phyloP scores from a whole-genome alignment of 257 asterid genomes.

The Solanum arcanum region DNA sequence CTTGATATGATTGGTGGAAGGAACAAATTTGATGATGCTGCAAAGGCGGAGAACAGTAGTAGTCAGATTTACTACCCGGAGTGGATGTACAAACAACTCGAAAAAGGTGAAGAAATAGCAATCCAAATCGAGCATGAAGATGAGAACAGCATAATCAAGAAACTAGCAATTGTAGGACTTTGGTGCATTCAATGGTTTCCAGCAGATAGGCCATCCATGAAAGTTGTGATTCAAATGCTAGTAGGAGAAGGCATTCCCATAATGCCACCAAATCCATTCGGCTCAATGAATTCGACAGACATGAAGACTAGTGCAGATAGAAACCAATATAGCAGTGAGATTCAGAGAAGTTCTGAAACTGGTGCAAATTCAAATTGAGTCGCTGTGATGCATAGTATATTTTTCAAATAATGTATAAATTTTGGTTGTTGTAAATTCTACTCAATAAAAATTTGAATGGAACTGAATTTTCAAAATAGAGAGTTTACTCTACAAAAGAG shows the following conservation, averaged over 20 bases:
- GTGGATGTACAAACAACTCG: slow-evolving; percentile 71
- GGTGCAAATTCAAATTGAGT: not conserved
- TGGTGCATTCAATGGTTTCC: slow-evolving; percentile 91
- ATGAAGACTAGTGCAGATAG: slow-evolving; percentile 6
- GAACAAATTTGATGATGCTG: slow-evolving; percentile 15
- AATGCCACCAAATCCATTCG: slow-evolving; percentile 76
- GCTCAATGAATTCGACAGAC: slow-evolving; percentile 13
- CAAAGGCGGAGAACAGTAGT: slow-evolving; percentile 4
- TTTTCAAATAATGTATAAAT: not conserved
- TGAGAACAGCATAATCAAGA: slow-evolving; percentile 34
- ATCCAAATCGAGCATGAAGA: slow-evolving; percentile 39
- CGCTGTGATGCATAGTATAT: not conserved
- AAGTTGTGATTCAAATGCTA: slow-evolving; percentile 63
- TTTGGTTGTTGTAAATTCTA: not conserved
- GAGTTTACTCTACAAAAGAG: not conserved
- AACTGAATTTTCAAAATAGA: not conserved
- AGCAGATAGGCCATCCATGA: slow-evolving; percentile 59
- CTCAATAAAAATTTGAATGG: not conserved
- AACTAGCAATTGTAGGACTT: slow-evolving; percentile 56
- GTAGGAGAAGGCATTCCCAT: slow-evolving; percentile 40
- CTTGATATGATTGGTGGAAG: slow-evolving; percentile 64
- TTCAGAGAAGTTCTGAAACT: slow-evolving; percentile 5
- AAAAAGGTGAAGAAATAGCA: slow-evolving; percentile 45
- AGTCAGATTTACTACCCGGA: slow-evolving; percentile 56
- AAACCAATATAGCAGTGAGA: slow-evolving; percentile 9